Base-by-base conservation (phyloP, 108 stramenopile species). In the Nannochloropsis gaditana region DNA sequence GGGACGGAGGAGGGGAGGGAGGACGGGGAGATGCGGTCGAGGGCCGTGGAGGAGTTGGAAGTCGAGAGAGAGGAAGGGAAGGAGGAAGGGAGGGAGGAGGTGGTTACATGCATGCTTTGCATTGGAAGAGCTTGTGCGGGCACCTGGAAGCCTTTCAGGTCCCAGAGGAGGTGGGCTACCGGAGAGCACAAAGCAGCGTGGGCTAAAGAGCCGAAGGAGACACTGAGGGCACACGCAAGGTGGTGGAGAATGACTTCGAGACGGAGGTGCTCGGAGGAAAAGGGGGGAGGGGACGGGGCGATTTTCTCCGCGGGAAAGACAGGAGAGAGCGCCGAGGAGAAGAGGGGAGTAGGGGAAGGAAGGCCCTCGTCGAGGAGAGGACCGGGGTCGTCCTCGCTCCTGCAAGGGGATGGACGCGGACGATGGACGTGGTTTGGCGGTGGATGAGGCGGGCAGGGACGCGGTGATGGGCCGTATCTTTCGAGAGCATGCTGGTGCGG, bases 261-360 rank as follows among this genome's bases (percentile, higher is more conserved):
- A 15, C 19, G n/a, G 19, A 73, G 8, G 59, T 73, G 15, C 19
- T 15, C 15, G 59, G 59, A 73, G 59, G 59, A 73, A 0, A 73
- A 73, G 59, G 59, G 59, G 19, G 59, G 59, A n/a, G 59, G 59
- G 59, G 59, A 73, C 19, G 59, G 59, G n/a, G 59, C 19, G 59
- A 2, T 73, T 2, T 73, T 31, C 31, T 31, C 31, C 31, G 31
- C 0, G 31, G 31, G 31, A 31, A 1, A 31, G 31, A 31, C 31
- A 31, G 31, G 31, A 31, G 31, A 31, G 31, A 31, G 31, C 31
- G 31, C 31, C 0, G 31, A 31, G 31, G 31, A 31, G 31, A 31
- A 31, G 31, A 31, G 31, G 31, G 31, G 31, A 31, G 31, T 1
- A 31, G 31, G 31, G 31, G 31, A 31, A 31, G 31, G 31, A 31